Base-by-base conservation (phyloP, 805 yeast species). In the Soucietia sequanensis region DNA sequence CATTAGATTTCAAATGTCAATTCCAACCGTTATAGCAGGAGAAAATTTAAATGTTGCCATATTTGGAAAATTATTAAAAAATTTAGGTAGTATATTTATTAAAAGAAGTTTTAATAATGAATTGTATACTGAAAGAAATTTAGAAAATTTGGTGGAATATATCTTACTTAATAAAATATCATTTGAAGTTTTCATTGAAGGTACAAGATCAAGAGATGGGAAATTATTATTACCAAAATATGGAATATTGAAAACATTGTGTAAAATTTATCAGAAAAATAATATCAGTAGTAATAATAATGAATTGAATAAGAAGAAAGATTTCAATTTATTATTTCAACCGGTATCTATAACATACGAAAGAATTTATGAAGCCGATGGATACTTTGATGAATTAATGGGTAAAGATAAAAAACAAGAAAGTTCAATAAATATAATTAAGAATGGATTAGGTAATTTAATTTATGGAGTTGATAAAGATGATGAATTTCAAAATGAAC, bases 161-260 rank as follows among this genome's bases (percentile, higher is more conserved):
- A 43, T 75, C 6, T 62, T 78, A 19, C 38, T 61, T 15, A 63
- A 72, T 39, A 77, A 79, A 31, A 56, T 70, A 36, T 70, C 70
- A 43, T 60, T 78, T 41, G 83, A 79, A 48, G 77, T 80, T 39
- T 78, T 78, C 45, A 74, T 78, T 33, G 84, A 78, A 52, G 84
- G 84, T n/a, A 76, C 81, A 1, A 66, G 84, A 25, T 77, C 83
- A 2, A 63, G 84, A 39, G 78, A 79, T 41, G 84, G 84, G n/a
- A 79, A 79, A 47, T 58, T 78, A 22, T 62, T 79, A 15, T 63
- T 78, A 17, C 84, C 84, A 10, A 79, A 78, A 49, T 76, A 74
- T 47, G 84, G 84, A 5, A 72, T 78, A 30, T 62, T 78, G 42
- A 78, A 78, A 51, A 71, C 68, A 30, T 60, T 78, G 27, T 57